Percentiles rank a stretch among this genome's conserved stretches.
phyloP scores from a whole-genome alignment of 805 yeast genomes.

The Myxozyma monticola region DNA sequence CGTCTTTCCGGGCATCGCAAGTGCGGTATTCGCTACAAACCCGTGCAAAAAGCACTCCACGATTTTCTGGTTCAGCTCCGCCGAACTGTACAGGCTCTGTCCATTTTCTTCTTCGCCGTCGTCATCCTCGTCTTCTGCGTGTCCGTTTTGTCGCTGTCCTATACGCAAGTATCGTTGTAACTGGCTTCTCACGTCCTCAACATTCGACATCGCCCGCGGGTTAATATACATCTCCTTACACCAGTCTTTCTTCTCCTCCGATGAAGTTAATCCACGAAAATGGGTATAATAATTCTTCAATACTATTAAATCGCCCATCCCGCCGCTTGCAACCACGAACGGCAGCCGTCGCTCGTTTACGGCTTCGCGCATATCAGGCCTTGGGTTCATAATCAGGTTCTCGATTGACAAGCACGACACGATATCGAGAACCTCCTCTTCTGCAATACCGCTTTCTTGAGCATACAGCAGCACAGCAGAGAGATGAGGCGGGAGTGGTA shows the following conservation, averaged over 20 bases:
- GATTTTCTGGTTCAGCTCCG: conserved; percentile 45
- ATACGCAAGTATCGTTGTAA: conserved; percentile 48
- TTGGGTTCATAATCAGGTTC: conserved; percentile 76
- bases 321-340: conserved; percentile 67
- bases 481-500: conserved; percentile 91
- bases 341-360: conserved; percentile 72
- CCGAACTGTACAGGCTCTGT: no score
- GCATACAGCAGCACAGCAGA: conserved; percentile 83
- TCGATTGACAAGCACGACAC: conserved; percentile 93
- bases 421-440: conserved; percentile 70
- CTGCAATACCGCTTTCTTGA: conserved; percentile 45
- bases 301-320: conserved; percentile 79
- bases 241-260: conserved; percentile 71
- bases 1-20: conserved; percentile 92
- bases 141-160: conserved; percentile 3
- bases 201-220: conserved; percentile 77
- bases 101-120: conserved; percentile 36
- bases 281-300: conserved; percentile 73
- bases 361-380: conserved; percentile 78
- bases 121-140: background rate
- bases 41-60: conserved; percentile 82
- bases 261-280: conserved; percentile 47
- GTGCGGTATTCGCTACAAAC: conserved; percentile 82
- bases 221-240: conserved; percentile 77
- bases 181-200: conserved; percentile 61